Conservation (phyloP, 2,329 filamentous ascomycete species). For the Epichloe typhina region DNA sequence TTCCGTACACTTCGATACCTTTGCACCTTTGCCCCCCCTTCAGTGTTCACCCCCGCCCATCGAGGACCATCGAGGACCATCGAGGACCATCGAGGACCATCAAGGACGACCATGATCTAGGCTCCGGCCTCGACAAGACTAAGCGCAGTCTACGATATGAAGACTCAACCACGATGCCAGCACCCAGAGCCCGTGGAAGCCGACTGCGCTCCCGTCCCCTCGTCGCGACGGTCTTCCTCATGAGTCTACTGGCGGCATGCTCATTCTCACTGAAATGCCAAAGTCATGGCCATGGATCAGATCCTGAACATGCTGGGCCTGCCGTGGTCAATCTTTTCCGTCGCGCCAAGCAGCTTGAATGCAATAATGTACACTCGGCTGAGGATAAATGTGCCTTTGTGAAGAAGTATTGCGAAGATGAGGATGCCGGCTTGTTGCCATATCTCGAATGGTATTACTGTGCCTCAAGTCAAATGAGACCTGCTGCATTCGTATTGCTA, state of each 20-base stretch:
- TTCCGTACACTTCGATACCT: background rate
- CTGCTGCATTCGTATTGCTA: slow-evolving; percentile 67
- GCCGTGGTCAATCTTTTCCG: slow-evolving; percentile 9
- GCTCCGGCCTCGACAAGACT: background rate
- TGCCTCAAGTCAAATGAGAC: slow-evolving; percentile 50
- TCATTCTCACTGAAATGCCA: slow-evolving; percentile 22
- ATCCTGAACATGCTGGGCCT: background rate
- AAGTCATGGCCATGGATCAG: slow-evolving; percentile 2
- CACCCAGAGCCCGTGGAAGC: slow-evolving; percentile 16
- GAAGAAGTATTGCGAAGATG: slow-evolving; percentile 66
- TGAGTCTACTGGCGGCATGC: slow-evolving; percentile 32
- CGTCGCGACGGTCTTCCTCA: slow-evolving; percentile 31
- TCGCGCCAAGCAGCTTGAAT: slow-evolving; percentile 36
- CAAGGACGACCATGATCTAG: background rate
- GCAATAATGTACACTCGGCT: slow-evolving; percentile 64
- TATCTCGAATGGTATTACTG: slow-evolving; percentile 93
- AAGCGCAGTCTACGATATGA: slow-evolving; percentile 6
- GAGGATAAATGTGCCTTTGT: slow-evolving; percentile 81
- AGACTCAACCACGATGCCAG: slow-evolving; percentile 8
- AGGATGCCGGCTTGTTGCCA: slow-evolving; percentile 78
- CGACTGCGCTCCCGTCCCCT: slow-evolving; percentile 35
- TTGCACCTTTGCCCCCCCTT: background rate
- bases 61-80: too few relatives aligned
- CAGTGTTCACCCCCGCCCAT: background rate
- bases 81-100: too few relatives aligned